Conservation (phyloP, 176 grass and related monocot genomes). For the Eleusine indica region DNA sequence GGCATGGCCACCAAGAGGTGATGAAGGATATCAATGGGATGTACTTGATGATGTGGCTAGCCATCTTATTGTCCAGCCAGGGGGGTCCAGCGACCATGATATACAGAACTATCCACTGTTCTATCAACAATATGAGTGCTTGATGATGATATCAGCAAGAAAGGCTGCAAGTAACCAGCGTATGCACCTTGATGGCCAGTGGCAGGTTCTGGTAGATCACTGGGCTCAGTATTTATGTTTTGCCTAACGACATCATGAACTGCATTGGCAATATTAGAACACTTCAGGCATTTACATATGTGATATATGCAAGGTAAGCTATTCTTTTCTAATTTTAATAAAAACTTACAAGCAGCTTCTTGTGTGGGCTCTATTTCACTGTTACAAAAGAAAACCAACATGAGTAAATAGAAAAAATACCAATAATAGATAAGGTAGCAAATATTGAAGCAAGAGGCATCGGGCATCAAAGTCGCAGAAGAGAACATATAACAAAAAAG, state of each 20-base stretch:
- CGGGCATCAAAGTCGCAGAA: background rate
- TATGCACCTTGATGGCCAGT: slow-evolving; percentile 47
- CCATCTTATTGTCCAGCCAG: background rate
- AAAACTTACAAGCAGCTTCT: slow-evolving; percentile 48
- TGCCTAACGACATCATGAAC: slow-evolving; percentile 56
- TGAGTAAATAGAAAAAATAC: slow-evolving; percentile 22
- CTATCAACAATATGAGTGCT: slow-evolving; percentile 34
- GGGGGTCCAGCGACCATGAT: too few species aligned
- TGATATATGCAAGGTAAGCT: slow-evolving; percentile 15
- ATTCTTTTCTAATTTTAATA: slow-evolving; percentile 8
- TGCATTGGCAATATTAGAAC: slow-evolving; percentile 40
- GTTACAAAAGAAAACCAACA: slow-evolving; percentile 22
- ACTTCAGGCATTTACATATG: slow-evolving; percentile 19
- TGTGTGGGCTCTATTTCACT: slow-evolving; percentile 53
- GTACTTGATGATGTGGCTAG: slow-evolving; percentile 12
- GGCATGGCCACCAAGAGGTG: slow-evolving; percentile 37
- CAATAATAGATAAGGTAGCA: slow-evolving; percentile 12
- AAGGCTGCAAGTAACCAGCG: slow-evolving; percentile 48
- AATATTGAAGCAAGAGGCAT: slow-evolving; percentile 15
- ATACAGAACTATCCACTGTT: slow-evolving; percentile 17
- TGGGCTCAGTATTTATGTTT: slow-evolving; percentile 30
- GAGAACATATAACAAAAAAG: background rate
- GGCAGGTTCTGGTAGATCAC: slow-evolving; percentile 22
- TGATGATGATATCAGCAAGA: slow-evolving; percentile 9
- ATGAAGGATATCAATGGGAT: slow-evolving; percentile 51